phyloP scores from a whole-genome alignment of 192 early-diverging fungal genomes.

The Pilaira anomala region DNA sequence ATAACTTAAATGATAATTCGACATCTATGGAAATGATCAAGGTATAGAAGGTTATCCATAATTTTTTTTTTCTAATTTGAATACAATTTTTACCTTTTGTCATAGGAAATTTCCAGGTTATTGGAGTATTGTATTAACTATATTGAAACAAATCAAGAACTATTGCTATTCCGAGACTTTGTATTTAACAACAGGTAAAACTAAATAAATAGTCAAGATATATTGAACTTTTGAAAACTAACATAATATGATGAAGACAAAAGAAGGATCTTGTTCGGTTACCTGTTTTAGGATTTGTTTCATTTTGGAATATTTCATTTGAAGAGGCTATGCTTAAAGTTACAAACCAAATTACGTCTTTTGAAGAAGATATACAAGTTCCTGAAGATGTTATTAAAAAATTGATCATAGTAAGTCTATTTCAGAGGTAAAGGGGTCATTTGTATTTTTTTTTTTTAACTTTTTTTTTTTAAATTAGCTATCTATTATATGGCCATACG shows the following conservation, averaged over 20 bases:
- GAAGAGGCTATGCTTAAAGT: constrained; percentile 6
- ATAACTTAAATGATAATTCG: neutral
- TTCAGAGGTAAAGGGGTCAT: too few species aligned
- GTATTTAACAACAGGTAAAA: neutral
- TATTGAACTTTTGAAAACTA: too few species aligned
- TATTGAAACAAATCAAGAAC: neutral
- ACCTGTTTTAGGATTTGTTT: neutral
- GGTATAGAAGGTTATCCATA: neutral
- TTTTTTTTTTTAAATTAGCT: neutral
- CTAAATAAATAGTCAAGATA: too few species aligned
- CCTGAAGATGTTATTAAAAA: neutral
- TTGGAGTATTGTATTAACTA: neutral
- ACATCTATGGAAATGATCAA: neutral
- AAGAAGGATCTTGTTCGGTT: neutral
- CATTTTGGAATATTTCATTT: constrained; percentile 6
- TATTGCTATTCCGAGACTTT: neutral
- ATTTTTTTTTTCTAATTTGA: too few species aligned
- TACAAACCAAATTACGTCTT: constrained; percentile 6
- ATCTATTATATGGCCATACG: constrained; percentile 19
- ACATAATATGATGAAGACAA: neutral
- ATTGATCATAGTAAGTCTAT: neutral
- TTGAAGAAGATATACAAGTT: neutral
- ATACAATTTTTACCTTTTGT: neutral
- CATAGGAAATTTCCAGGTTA: neutral
- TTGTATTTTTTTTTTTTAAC: neutral